Base-by-base conservation (phyloP, 106 monocot genomes). In the Dioscorea dumetorum region DNA sequence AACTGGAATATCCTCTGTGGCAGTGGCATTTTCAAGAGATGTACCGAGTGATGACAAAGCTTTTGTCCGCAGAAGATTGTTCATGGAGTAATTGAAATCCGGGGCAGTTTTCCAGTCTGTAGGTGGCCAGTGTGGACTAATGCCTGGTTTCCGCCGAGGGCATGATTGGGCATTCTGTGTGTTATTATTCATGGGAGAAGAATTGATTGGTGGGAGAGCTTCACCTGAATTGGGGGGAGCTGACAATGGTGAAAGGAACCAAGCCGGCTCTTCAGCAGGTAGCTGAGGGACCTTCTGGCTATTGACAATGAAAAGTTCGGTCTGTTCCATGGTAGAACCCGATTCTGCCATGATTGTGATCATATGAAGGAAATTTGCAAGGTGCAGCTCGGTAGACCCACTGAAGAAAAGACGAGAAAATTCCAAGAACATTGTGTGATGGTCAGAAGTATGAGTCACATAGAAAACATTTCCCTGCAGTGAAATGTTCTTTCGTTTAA, bases 291-390 rank as follows among this genome's bases (percentile, higher is more conserved):
- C 57, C 57, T 85, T 85, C 76, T 99, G 97, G 57, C 75, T 90
- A 57, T 90, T 84, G 3, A 90, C 58, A 24, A 99, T 72, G 41
- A 99, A 99, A 56, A 72, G 84, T 61, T 99, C 97, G 21, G 76
- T 77, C 59, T 92, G 92, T 34, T 85, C 89, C 20, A 16, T 62
- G 19, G 72, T 79, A 21, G 87, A 80, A 28, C 92, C 84, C 59
- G 92, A 85, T 57, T 85, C 80, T 15, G 76, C 84, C 92, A 93
- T 99, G 14, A 81, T 83, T 61, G 80, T 87, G 35, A 90, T 58
- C 92, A 99, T 99, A 73, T 93, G 97, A 51, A 99, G 90, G 66
- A 99, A 99, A 79, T 93, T 99, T 35, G 97, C 89, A 61, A 99
- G 83, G 24, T 84, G 93, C 22, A 99, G 76, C 23, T 90, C 84